These are phyloP conservation scores for Microdochium trichocladiopsis DNA, from an alignment of 2,329 filamentous ascomycete genomes.

Conservation along the genomic window DNA sequence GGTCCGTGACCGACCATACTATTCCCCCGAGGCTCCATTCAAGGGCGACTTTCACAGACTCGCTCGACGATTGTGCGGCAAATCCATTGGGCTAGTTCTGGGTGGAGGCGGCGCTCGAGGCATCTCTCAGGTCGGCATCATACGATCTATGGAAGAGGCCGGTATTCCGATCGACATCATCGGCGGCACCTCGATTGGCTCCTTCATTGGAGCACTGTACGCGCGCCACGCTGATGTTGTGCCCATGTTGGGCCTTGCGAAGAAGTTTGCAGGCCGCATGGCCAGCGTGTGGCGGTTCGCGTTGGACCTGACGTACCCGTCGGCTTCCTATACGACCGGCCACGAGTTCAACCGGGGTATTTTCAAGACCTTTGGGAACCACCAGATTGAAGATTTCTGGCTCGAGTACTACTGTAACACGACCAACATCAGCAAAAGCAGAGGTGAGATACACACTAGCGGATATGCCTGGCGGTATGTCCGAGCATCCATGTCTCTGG, in stretches of 20 bases:
- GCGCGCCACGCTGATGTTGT: conserved; percentile 95
- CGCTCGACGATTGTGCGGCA: conserved; percentile 82
- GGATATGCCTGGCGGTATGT: conserved; percentile 98
- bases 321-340: conserved; percentile 93
- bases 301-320: conserved; percentile 90
- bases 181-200: conserved; percentile 91
- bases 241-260: conserved; percentile 91
- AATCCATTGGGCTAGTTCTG: conserved; percentile 88
- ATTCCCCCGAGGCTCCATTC: conserved; percentile 84
- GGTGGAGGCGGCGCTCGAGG: conserved; percentile 90
- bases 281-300: conserved; percentile 98
- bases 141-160: conserved; percentile 89
- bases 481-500: conserved; percentile 91
- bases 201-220: conserved; percentile 92
- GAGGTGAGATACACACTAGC: conserved; percentile 87
- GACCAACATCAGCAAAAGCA: conserved; percentile 93
- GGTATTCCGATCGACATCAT: conserved; percentile 94
- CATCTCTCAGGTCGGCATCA: conserved; percentile 88
- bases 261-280: conserved; percentile 99
- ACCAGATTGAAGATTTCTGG: conserved; percentile 99
- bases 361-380: conserved; percentile 96
- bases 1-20: conserved; percentile 80
- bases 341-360: conserved; percentile 99
- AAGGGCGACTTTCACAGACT: conserved; percentile 96
- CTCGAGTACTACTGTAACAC: conserved; percentile 99